Evolutionary conservation across 768 basidiomycete species (phyloP).

Genomic region (Scleroderma bovista): DNA sequence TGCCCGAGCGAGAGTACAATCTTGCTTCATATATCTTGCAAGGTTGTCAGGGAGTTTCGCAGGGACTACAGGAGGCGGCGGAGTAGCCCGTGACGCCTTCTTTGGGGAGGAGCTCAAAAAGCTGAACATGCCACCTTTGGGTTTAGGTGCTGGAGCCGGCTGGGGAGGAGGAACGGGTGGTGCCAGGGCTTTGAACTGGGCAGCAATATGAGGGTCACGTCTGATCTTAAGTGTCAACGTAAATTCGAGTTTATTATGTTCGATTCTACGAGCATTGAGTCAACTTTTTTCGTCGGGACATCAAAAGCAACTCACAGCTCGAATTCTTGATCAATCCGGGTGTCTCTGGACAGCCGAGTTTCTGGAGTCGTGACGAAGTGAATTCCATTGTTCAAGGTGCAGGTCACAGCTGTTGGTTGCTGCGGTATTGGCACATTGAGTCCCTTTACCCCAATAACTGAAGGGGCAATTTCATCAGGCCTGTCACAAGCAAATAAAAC

Average conservation of each 20-base stretch:
- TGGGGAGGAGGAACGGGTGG: constrained; percentile 41
- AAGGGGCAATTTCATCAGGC: neutral
- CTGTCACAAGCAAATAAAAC: neutral
- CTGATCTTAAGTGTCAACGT: constrained; percentile 85
- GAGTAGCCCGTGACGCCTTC: constrained; percentile 48
- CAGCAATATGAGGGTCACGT: constrained; percentile 77
- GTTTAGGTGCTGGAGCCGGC: constrained; percentile 43
- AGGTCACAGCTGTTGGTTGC: constrained; percentile 70
- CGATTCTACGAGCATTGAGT: constrained; percentile 49
- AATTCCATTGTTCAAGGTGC: constrained; percentile 94
- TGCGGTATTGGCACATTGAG: constrained; percentile 74
- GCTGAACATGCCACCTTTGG: constrained; percentile 61
- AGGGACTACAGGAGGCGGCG: constrained; percentile 30
- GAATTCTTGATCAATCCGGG: constrained; percentile 81
- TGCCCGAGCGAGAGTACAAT: constrained; percentile 83
- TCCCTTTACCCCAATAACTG: constrained; percentile 73
- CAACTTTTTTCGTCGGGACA: neutral
- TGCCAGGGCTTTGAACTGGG: constrained; percentile 64
- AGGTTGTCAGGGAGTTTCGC: constrained; percentile 66
- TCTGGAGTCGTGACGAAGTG: constrained; percentile 92
- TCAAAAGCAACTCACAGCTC: constrained; percentile 58
- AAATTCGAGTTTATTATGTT: constrained; percentile 93
- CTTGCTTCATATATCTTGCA: constrained; percentile 75
- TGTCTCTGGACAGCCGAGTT: constrained; percentile 50
- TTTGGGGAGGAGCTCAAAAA: constrained; percentile 73